Percentiles rank a stretch among this genome's conserved stretches.
Evolutionary conservation across 345 rosid genomes (phyloP).

Genomic region (Corchorus olitorius): DNA sequence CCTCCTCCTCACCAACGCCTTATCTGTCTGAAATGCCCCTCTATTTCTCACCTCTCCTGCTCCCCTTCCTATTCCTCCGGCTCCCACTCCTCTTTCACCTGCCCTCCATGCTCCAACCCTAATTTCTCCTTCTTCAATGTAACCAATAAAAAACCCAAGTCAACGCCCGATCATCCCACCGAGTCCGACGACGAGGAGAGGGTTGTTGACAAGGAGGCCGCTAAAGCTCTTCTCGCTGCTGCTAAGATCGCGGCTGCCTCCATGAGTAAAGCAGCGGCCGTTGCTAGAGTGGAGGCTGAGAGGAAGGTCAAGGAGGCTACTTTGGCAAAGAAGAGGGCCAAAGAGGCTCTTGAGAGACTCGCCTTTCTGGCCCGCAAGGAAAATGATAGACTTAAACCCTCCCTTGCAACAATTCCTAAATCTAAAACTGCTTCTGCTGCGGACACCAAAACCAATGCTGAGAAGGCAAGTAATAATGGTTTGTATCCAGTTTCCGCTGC

Average conservation of each 20-base stretch:
- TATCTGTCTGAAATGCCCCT: constrained; percentile 49
- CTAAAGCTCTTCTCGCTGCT: constrained; percentile 51
- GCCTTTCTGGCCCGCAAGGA: constrained; percentile 31
- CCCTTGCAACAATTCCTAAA: not conserved
- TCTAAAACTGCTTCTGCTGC: not conserved
- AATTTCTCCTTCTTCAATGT: constrained; percentile 43
- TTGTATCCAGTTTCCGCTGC: constrained; percentile 18
- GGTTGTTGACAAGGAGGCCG: constrained; percentile 27
- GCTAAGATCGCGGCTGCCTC: constrained; percentile 45
- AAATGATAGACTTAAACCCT: constrained; percentile 6
- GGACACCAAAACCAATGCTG: constrained; percentile 14
- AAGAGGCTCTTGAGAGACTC: constrained; percentile 46
- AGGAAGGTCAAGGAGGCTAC: constrained; percentile 39
- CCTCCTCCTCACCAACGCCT: constrained; percentile 31
- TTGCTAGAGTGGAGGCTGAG: constrained; percentile 38
- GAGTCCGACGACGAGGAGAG: not conserved
- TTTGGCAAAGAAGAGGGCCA: constrained; percentile 47
- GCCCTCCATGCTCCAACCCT: constrained; percentile 51
- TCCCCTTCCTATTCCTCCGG: constrained; percentile 25
- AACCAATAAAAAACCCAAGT: constrained; percentile 11
- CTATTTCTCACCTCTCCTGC: constrained; percentile 47
- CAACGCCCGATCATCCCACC: constrained; percentile 7
- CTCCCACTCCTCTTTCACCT: constrained; percentile 36
- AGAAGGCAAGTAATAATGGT: constrained; percentile 23
- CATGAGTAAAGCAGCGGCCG: constrained; percentile 33